Conservation (phyloP, 164 flowering plant genomes). For the Pachysandra terminalis region DNA sequence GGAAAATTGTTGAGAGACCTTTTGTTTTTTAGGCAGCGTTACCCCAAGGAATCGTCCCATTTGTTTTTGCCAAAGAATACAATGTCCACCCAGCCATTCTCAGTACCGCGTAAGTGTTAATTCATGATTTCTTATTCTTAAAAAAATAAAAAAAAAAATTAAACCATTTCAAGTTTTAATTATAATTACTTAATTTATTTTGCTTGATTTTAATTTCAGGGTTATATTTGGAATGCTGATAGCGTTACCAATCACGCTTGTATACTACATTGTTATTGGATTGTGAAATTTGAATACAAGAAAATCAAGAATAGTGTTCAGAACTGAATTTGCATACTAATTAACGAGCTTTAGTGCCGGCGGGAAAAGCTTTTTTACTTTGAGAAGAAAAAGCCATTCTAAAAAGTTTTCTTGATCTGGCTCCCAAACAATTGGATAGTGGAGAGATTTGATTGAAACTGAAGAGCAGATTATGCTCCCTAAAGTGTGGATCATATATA, state of each 20-base stretch:
- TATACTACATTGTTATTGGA: constrained; percentile 72
- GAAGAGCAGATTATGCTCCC: too few species aligned
- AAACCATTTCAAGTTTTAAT: too few species aligned
- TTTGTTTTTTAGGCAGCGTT: constrained; percentile 60
- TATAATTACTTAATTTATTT: background rate
- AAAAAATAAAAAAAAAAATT: too few species aligned
- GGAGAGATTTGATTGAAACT: too few species aligned
- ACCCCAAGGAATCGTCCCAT: constrained; percentile 92
- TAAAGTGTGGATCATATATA: too few species aligned
- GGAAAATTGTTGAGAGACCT: too few species aligned
- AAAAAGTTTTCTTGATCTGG: too few species aligned
- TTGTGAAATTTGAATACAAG: constrained; percentile 22
- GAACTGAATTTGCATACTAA: background rate
- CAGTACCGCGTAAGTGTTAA: constrained; percentile 69
- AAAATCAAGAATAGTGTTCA: background rate
- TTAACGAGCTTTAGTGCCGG: too few species aligned
- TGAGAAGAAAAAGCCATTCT: too few species aligned
- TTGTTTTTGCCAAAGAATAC: constrained; percentile 88
- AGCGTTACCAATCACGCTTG: constrained; percentile 74
- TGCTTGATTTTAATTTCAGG: constrained; percentile 45
- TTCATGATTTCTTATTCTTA: background rate
- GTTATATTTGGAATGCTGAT: constrained; percentile 89
- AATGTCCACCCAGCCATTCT: constrained; percentile 87
- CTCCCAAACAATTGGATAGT: too few species aligned
- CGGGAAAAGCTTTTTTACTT: too few species aligned